Evolutionary conservation across 192 early-diverging fungal species (phyloP).

Genomic region (Coemansia reversa): DNA sequence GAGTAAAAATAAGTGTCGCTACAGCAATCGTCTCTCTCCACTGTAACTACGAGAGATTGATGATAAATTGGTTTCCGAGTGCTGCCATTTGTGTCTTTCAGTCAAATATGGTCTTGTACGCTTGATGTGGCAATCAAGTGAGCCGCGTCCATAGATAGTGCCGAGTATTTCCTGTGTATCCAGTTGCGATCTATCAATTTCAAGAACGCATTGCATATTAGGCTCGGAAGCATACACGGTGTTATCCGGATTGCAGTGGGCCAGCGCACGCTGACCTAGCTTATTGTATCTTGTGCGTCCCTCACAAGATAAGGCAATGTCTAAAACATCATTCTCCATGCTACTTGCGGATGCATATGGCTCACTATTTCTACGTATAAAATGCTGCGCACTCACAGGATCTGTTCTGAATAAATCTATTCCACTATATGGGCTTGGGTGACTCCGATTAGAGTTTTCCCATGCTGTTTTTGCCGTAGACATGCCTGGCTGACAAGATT

Average conservation of each 20-base stretch:
- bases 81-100: conserved; percentile 34
- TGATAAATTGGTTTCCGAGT: conserved; percentile 43
- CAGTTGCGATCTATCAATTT: neutral
- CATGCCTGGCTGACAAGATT: conserved; percentile 1
- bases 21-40: conserved; percentile 24
- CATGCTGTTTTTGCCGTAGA: neutral
- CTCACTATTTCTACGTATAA: conserved; percentile 36
- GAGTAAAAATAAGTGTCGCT: conserved; percentile 4
- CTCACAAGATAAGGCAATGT: conserved; percentile 8
- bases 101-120: conserved; percentile 8
- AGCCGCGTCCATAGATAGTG: conserved; percentile 4
- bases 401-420: conserved; percentile 12
- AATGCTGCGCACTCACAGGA: conserved; percentile 12
- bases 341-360: conserved; percentile 14
- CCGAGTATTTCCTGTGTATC: neutral
- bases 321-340: neutral
- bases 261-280: conserved; percentile 17
- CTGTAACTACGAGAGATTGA: conserved; percentile 31
- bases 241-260: conserved; percentile 8
- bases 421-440: neutral
- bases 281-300: conserved; percentile 25
- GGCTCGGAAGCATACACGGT: neutral
- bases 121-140: conserved; percentile 15
- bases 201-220: neutral
- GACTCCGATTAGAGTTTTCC: neutral